Evolutionary conservation across 352 stramenopile species (phyloP).

Genomic region (Aphanomyces cochlioides): DNA sequence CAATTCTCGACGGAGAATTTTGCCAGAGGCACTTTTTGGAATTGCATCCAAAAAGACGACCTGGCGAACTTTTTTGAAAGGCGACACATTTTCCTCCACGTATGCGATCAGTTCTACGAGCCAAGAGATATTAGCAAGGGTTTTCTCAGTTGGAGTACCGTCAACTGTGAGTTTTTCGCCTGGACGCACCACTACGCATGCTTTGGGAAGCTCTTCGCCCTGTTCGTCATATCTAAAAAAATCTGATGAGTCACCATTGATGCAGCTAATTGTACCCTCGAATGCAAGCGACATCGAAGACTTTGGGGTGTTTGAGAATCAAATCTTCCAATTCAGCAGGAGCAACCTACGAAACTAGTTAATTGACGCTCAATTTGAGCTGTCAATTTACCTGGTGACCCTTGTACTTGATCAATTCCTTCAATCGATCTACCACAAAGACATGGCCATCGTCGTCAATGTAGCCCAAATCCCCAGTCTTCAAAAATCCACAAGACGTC

Average conservation of each 20-base stretch:
- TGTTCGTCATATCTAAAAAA: slow-evolving; percentile 40
- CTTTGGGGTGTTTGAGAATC: slow-evolving; percentile 58
- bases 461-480: slow-evolving; percentile 87
- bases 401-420: slow-evolving; percentile 95
- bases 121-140: not conserved
- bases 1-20: slow-evolving; percentile 82
- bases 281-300: slow-evolving; percentile 78
- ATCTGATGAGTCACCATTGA: not conserved
- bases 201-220: slow-evolving; percentile 86
- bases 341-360: slow-evolving; percentile 42
- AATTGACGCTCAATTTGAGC: not conserved
- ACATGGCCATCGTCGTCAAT: slow-evolving; percentile 90
- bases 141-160: slow-evolving; percentile 19
- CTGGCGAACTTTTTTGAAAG: slow-evolving; percentile 83
- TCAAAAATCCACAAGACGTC: slow-evolving; percentile 72
- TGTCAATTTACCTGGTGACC: slow-evolving; percentile 57
- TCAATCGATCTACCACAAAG: slow-evolving; percentile 90
- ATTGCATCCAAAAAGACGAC: slow-evolving; percentile 85
- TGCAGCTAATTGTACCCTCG: slow-evolving; percentile 33
- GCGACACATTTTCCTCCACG: slow-evolving; percentile 73
- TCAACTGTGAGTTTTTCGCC: slow-evolving; percentile 34
- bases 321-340: slow-evolving; percentile 90
- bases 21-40: slow-evolving; percentile 83
- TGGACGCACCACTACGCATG: slow-evolving; percentile 81
- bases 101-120: slow-evolving; percentile 47